Evolutionary conservation across 179 eudicot species (phyloP), one percentile per base, ranked within the genome.

Genomic region (Dionaea muscipula): DNA sequence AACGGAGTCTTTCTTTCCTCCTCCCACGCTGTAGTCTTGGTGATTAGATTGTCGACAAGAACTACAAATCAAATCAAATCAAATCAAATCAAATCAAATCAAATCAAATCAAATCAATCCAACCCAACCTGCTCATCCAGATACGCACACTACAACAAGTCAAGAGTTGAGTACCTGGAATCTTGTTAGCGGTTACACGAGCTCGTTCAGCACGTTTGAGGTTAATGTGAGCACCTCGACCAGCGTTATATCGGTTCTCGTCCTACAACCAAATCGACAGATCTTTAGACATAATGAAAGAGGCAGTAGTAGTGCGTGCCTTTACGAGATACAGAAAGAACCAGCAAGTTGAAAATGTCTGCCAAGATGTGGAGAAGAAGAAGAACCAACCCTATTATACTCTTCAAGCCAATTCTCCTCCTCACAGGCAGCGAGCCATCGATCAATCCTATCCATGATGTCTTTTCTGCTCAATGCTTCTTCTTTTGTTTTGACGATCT

Each of bases 391-490:
- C 56, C 55, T 72, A 55, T 71, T 78, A 58, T 81, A 81, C 53
- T 78, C 79, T 71, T 81, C 81, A 50, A 81, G 84, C 87, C 87
- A 81, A 59, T 76, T 78, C 67, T 81, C 87, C 70, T 81, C 87
- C n/a, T 78, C 84, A 69, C 84, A 78, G 11, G 73, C 81, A 64
- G 79, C 58, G 53, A 81, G 77, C 87, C 87, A 81, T 47, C 77
- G 61, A 21, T 73, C 79, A 37, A 81, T 78, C 55, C 69, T 78
- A 49, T 75, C 87, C 72, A 71, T 81, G 15, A 81, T 78, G 21
- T 81, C 87, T 58, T 74, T 81, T 39, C 87, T 68, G 65, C 81
- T 73, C 49, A 71, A 56, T 53, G 84, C 79, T 78, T 81, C 87
- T 49, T 74, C 74, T 58, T 73, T 81, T 24, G 71, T 74, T 67